phyloP scores from a whole-genome alignment of 345 rosid genomes.

The Pistacia atlantica region DNA sequence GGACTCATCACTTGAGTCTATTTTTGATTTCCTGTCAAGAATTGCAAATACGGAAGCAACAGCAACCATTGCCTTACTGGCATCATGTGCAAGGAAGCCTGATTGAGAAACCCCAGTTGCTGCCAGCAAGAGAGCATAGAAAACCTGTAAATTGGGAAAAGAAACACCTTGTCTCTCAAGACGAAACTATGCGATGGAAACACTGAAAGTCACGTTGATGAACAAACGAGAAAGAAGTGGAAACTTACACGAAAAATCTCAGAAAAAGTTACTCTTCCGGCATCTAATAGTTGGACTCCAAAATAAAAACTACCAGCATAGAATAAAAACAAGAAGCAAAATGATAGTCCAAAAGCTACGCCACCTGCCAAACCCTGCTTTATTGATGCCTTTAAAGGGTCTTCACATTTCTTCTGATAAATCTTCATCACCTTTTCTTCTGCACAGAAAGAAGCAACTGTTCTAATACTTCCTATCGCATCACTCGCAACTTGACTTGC shows the following conservation, averaged over 20 bases:
- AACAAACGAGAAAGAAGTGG: background rate
- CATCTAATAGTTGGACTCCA: conserved; percentile 62
- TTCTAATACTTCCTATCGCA: conserved; percentile 81
- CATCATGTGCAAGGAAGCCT: conserved; percentile 57
- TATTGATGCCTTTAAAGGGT: conserved; percentile 59
- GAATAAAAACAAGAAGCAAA: conserved; percentile 49
- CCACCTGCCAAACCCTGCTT: conserved; percentile 68
- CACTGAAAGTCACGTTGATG: background rate
- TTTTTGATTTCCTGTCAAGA: conserved; percentile 61
- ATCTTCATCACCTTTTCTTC: conserved; percentile 75
- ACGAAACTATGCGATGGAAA: background rate
- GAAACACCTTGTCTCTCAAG: background rate
- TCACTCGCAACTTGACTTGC: conserved; percentile 92
- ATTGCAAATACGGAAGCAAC: conserved; percentile 71
- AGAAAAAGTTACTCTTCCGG: conserved; percentile 47
- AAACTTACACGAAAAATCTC: conserved; percentile 62
- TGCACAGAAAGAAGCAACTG: conserved; percentile 80
- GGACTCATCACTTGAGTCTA: conserved; percentile 58
- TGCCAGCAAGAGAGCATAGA: conserved; percentile 66
- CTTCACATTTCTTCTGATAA: conserved; percentile 64
- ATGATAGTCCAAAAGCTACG: conserved; percentile 63
- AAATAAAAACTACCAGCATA: conserved; percentile 69
- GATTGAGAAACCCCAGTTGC: conserved; percentile 61
- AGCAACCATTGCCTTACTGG: conserved; percentile 51
- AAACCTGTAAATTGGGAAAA: conserved; percentile 44